Conservation (phyloP, 495 filamentous ascomycete genomes). For the Astrothelium macrocarpum region DNA sequence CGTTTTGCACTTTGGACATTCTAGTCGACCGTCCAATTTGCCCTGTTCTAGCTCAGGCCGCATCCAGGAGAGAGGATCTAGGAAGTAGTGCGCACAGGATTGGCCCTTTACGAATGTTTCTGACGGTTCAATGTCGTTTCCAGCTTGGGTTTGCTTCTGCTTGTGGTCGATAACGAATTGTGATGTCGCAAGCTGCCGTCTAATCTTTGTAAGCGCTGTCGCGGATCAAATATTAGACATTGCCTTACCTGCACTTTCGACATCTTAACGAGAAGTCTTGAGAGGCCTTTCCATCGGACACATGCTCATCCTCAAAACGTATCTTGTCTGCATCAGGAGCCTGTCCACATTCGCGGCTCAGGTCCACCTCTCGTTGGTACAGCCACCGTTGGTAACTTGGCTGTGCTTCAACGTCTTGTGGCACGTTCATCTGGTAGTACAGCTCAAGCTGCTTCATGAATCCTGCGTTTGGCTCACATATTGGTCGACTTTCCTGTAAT, state of each 20-base stretch:
- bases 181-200: slow-evolving; percentile 53
- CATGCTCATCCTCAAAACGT: slow-evolving; percentile 74
- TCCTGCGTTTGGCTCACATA: slow-evolving; percentile 77
- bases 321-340: slow-evolving; percentile 57
- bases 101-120: background rate
- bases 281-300: slow-evolving; percentile 14
- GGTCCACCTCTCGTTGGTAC: slow-evolving; percentile 66
- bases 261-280: slow-evolving; percentile 41
- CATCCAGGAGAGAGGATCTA: slow-evolving; percentile 94
- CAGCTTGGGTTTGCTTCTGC: slow-evolving; percentile 3
- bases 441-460: slow-evolving; percentile 81
- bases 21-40: slow-evolving; percentile 68
- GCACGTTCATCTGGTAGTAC: slow-evolving; percentile 74
- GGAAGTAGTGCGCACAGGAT: slow-evolving; percentile 70
- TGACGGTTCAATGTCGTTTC: slow-evolving; percentile 1
- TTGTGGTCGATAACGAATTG: slow-evolving; percentile 52
- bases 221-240: background rate
- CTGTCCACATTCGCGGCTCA: slow-evolving; percentile 57
- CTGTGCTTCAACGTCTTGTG: slow-evolving; percentile 55
- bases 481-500: slow-evolving; percentile 54
- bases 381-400: slow-evolving; percentile 83
- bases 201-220: slow-evolving; percentile 21
- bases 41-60: slow-evolving; percentile 64
- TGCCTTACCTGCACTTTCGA: slow-evolving; percentile 42
- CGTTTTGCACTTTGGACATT: slow-evolving; percentile 71